A percentile compares a stretch with the other conserved stretches of the same genome.
Evolutionary conservation across 1,284 basidiomycete species (phyloP).

Genomic region (Sanguinoderma infundibulare): DNA sequence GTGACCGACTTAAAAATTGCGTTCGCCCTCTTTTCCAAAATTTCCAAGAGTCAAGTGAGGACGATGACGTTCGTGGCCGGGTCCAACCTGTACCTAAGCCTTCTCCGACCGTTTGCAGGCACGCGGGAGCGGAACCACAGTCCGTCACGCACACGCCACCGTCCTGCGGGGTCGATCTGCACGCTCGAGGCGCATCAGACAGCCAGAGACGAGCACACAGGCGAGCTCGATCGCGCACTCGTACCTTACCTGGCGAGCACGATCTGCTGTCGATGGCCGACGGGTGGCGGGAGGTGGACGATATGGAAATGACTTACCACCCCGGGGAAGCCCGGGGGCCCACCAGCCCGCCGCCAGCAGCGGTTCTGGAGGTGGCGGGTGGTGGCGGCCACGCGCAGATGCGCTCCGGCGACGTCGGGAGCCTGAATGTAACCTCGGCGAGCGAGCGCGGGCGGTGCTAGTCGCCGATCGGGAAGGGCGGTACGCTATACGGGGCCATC

Average conservation of each 20-base stretch:
- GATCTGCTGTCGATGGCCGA: too few species aligned
- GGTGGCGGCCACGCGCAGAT: constrained; percentile 5
- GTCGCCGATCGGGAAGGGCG: not conserved
- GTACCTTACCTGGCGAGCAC: not conserved
- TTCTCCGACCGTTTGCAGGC: too few species aligned
- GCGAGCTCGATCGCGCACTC: not conserved
- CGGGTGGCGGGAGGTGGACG: too few species aligned
- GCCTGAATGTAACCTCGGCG: constrained; percentile 5
- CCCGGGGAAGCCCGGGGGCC: too few species aligned
- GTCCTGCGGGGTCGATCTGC: too few species aligned
- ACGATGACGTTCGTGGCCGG: too few species aligned
- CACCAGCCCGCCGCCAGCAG: not conserved
- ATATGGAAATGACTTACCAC: too few species aligned
- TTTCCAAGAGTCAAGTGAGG: too few species aligned
- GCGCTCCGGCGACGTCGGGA: not conserved
- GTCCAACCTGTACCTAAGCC: too few species aligned
- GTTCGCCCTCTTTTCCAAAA: not conserved
- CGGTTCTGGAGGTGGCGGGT: not conserved
- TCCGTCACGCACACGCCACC: too few species aligned
- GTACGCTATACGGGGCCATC: not conserved
- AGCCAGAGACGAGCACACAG: not conserved
- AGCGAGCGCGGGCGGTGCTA: not conserved
- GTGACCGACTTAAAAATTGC: constrained; percentile 21
- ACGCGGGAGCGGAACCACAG: too few species aligned
- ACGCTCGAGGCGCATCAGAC: not conserved